A percentile compares a stretch with the other conserved stretches of the same genome.
Evolutionary conservation across 1,284 basidiomycete species (phyloP).

Genomic region (Stereum hirsutum): DNA sequence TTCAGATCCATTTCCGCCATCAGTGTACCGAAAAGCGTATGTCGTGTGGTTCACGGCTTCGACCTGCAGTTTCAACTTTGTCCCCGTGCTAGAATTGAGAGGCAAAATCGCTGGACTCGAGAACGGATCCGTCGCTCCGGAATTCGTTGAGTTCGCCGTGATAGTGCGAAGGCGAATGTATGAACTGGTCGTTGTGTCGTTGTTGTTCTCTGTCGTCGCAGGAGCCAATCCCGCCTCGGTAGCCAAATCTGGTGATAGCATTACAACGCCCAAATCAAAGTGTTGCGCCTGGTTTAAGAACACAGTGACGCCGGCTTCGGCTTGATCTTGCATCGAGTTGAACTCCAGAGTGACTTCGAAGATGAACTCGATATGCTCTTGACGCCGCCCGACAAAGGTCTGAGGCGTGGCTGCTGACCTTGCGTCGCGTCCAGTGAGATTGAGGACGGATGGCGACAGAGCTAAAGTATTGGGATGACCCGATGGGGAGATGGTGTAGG

Average conservation of each 20-base stretch:
- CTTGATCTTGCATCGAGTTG: constrained; percentile 13
- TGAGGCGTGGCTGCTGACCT: constrained; percentile 7
- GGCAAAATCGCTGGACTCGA: constrained; percentile 4
- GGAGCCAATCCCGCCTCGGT: neutral
- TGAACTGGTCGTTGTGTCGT: neutral
- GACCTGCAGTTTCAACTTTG: neutral
- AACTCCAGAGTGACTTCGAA: constrained; percentile 9
- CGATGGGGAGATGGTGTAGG: constrained; percentile 17
- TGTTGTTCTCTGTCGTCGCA: neutral
- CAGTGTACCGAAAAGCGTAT: constrained; percentile 6
- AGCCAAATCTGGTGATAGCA: constrained; percentile 8
- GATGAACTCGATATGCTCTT: constrained; percentile 17
- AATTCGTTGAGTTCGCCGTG: constrained; percentile 1
- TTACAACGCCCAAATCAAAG: constrained; percentile 19
- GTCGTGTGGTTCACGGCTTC: constrained; percentile 6
- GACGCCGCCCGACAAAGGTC: constrained; percentile 19
- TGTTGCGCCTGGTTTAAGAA: constrained; percentile 21
- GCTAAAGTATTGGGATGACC: constrained; percentile 17
- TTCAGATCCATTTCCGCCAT: neutral
- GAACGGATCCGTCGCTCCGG: constrained; percentile 2
- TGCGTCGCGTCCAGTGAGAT: constrained; percentile 19
- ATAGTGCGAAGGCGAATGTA: constrained; percentile 5
- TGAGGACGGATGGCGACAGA: constrained; percentile 18
- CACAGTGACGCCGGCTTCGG: constrained; percentile 20
- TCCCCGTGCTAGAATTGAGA: neutral